Percentiles rank a stretch among this genome's conserved stretches.
These are phyloP conservation scores for Paramecium pentaurelia DNA, from an alignment of 73 alveolate species.

Conservation along the genomic window DNA sequence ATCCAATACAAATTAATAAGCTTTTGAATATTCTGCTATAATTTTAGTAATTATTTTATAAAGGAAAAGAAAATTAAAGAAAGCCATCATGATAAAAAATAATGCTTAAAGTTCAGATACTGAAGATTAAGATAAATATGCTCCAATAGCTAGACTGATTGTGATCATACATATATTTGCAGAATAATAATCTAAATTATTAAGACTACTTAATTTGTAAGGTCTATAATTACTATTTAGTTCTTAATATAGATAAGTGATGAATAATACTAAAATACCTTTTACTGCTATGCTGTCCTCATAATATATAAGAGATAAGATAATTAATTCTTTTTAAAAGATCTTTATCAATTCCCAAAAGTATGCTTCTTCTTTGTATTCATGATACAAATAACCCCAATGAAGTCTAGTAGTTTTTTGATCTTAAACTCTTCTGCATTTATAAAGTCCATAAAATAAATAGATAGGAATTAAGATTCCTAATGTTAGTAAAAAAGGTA, in stretches of 20 bases:
- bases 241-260: not conserved
- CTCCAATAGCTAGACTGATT: not conserved
- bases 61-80: not conserved
- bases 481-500: not conserved
- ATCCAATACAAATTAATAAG: not conserved
- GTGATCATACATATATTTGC: not conserved
- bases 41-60: not conserved
- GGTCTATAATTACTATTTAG: not conserved
- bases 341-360: constrained; percentile 29
- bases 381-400: constrained; percentile 14
- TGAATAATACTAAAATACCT: constrained; percentile 11
- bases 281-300: not conserved
- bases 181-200: not conserved
- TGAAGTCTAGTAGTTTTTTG: not conserved
- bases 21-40: not conserved
- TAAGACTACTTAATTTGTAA: not conserved
- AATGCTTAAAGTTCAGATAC: not conserved
- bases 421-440: not conserved
- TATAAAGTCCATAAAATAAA: not conserved
- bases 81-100: not conserved
- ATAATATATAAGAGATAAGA: not conserved
- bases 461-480: not conserved
- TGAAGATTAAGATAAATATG: not conserved
- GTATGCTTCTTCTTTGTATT: not conserved
- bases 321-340: not conserved